Base-by-base conservation (phyloP, 1,284 basidiomycete genomes). In the Marasmius oreades region DNA sequence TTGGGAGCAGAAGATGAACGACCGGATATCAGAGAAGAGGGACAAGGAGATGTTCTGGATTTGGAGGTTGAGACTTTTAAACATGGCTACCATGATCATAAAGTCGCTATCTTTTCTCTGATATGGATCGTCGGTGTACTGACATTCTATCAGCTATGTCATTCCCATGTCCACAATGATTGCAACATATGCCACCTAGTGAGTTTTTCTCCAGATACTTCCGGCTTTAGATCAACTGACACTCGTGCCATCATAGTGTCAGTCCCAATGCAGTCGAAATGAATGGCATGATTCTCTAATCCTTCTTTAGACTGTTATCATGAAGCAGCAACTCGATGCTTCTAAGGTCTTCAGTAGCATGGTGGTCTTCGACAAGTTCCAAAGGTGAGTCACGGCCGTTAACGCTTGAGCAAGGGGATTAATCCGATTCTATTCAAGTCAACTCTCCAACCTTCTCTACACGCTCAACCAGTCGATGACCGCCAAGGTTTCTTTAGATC, bases 1-100 rank as follows among this genome's bases (percentile, higher is more conserved):
- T 1, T 88, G 86, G 86, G 85, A 88, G 62, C 69, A 69, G n/a
- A 77, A 79, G 58, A 79, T 85, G 69, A 72, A 76, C 33, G 67
- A 73, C 16, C 71, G 74, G 28, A 76, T 88, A 31, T 68, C 75
- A 24, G 74, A 73, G 18, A 81, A 79, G 72, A 70, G 81, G 23
- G 80, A 84, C 51, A 73, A 75, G 2, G 87, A 90, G 68, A 67
- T 90, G 18, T 59, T 61, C 0, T 77, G 70, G 63, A 65, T 82
- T 31, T 75, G 71, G 67, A 77, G 70, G 63, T 70, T 72, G 47
- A 73, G 73, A 59, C 58, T 77, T 42, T 64, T 77, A 39, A 73
- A 70, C 46, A 65, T 78, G 46, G n/a, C 42, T 18, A 39, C 52
- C 10, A 44, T 36, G 16, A 31, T 53, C 7, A 33, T 36, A 3